Base-by-base conservation (phyloP, 2,329 filamentous ascomycete species). In the Clonostachys byssicola region DNA sequence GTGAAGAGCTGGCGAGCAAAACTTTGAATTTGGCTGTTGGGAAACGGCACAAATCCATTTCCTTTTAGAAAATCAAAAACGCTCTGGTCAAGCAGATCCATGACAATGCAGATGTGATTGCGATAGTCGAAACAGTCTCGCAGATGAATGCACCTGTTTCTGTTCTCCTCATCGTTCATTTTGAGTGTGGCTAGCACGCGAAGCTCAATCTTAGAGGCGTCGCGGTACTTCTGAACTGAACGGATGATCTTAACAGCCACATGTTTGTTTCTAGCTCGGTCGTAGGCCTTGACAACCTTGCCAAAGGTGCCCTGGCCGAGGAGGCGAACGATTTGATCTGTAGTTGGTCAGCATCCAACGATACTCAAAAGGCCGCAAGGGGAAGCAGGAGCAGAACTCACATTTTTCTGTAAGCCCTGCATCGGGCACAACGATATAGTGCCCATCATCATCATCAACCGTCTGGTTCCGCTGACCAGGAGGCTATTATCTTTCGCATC, bases 241-340 rank as follows among this genome's bases (percentile, higher is more conserved):
- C 94, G 86, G 55, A 99, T 97, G 65, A 99, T 95, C 68, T 99
- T 99, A 67, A 99, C 90, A 34, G 94, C 94, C 38, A 95, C 95
- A 6, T 77, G 64, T 63, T 92, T 89, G 56, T 86, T 86, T 52
- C 84, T 85, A 58, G 81, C 80, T 51, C 82, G 82, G 63, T 99
- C 94, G 56, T 82, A 85, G 45, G 94, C 94, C 66, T 96, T 88
- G 16, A 99, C 94, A 14, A 99, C 94, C 67, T 99, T 99, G 61
- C 94, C 94, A 63, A 99, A 99, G 0, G 94, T 99, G 53, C 94
- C 94, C 70, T 99, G 94, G 18, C 94, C 94, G 12, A 99, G 85
- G 30, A 97, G 78, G 57, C 90, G 91, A 51, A 87, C 77, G 57
- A 99, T 92, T 71, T 88, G 84, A 67, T 97, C 92, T 96, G 55